These are phyloP conservation scores for Eremomyces bilateralis DNA, from an alignment of 495 filamentous ascomycete genomes.

Conservation along the genomic window DNA sequence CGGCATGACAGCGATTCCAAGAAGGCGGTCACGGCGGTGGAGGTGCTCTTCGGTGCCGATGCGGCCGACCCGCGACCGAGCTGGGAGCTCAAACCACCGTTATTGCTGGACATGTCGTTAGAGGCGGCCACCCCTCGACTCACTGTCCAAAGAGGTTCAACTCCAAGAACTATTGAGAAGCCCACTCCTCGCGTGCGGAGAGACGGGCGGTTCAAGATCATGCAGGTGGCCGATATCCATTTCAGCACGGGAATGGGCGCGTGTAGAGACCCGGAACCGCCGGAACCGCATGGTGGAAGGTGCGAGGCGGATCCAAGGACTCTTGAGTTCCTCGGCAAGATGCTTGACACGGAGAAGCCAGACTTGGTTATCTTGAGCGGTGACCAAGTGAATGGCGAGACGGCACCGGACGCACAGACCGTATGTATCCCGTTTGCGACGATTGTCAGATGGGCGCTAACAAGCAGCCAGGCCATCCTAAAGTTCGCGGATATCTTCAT, in stretches of 20 bases:
- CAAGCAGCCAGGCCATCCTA: conserved; percentile 46
- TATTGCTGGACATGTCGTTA: conserved; percentile 40
- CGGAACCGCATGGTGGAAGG: conserved; percentile 41
- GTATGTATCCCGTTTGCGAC: conserved; percentile 15
- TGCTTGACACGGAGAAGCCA: conserved; percentile 79
- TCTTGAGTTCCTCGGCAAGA: conserved; percentile 60
- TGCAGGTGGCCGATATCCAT: conserved; percentile 84
- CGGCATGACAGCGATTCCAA: conserved; percentile 59
- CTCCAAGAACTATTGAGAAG: conserved; percentile 31
- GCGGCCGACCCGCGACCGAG: conserved; percentile 70
- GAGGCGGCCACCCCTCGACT: conserved; percentile 46
- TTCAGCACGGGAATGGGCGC: conserved; percentile 67
- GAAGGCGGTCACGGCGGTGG: conserved; percentile 57
- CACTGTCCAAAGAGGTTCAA: conserved; percentile 46
- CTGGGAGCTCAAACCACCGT: conserved; percentile 53
- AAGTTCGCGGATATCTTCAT: conserved; percentile 79
- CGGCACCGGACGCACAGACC: conserved; percentile 73
- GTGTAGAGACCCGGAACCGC: conserved; percentile 68
- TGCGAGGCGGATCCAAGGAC: conserved; percentile 88
- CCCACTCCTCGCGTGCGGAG: conserved; percentile 56
- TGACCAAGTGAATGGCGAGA: conserved; percentile 90
- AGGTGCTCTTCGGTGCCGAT: conserved; percentile 84
- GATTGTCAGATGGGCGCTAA: conserved; percentile 4
- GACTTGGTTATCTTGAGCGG: conserved; percentile 79
- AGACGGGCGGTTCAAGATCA: conserved; percentile 90